Conservation (phyloP, 2,329 filamentous ascomycete genomes). For the Cercospora zeae-maydis region DNA sequence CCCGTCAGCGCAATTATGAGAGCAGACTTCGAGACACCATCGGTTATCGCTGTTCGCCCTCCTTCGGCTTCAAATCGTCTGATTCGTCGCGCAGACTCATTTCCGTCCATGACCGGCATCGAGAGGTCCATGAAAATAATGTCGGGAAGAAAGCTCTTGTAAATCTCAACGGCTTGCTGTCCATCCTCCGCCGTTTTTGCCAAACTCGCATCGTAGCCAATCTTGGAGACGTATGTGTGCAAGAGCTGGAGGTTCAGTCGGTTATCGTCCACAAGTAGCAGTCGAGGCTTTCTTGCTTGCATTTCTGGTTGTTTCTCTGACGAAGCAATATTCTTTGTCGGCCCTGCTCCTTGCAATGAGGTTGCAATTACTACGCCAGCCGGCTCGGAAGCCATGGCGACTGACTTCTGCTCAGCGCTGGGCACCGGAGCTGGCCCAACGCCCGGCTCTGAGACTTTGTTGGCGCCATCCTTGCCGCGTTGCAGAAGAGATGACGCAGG, state of each 20-base stretch:
- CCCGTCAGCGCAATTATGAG: slow-evolving; percentile 35
- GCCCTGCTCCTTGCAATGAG: not conserved
- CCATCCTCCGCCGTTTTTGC: slow-evolving; percentile 46
- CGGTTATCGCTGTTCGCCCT: not conserved
- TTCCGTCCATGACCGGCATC: slow-evolving; percentile 39
- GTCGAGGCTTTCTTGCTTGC: slow-evolving; percentile 16
- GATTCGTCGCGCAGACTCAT: slow-evolving; percentile 32
- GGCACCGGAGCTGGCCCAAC: not conserved
- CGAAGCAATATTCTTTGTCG: not conserved
- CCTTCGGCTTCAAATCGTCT: slow-evolving; percentile 28
- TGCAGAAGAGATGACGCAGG: not conserved
- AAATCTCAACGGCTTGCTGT: slow-evolving; percentile 46
- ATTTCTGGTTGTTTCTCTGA: slow-evolving; percentile 6
- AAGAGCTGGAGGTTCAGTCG: slow-evolving; percentile 29
- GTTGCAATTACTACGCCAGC: not conserved
- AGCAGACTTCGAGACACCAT: slow-evolving; percentile 1
- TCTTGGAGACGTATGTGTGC: slow-evolving; percentile 35
- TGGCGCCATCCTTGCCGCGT: not conserved
- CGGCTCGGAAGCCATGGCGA: not conserved
- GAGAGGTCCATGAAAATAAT: slow-evolving; percentile 50
- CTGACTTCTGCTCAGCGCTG: not conserved
- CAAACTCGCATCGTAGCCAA: slow-evolving; percentile 24
- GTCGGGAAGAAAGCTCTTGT: slow-evolving; percentile 39
- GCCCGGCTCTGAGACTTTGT: not conserved
- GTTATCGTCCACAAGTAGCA: slow-evolving; percentile 34